Evolutionary conservation across 371 early-diverging fungal species (phyloP).

Genomic region (Blakeslea trispora): DNA sequence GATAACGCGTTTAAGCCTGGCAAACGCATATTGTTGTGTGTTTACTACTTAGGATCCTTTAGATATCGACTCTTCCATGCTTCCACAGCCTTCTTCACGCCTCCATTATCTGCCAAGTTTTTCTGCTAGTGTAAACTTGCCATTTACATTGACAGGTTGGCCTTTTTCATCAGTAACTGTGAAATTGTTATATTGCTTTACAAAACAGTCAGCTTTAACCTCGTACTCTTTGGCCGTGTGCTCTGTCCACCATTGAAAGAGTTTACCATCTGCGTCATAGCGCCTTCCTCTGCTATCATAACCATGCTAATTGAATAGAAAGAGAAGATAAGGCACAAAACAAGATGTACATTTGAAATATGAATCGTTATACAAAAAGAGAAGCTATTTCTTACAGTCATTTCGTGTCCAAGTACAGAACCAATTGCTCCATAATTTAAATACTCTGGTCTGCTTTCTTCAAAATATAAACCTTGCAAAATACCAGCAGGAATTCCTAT

Average conservation of each 20-base stretch:
- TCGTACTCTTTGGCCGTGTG: slow-evolving; percentile 52
- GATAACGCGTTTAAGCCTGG: too few relatives aligned
- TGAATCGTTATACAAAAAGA: too few relatives aligned
- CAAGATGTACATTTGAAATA: too few relatives aligned
- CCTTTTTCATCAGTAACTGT: slow-evolving; percentile 33
- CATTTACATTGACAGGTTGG: slow-evolving; percentile 40
- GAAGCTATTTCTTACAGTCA: slow-evolving; percentile 61
- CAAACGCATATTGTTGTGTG: slow-evolving; percentile 10
- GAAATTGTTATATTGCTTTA: slow-evolving; percentile 61
- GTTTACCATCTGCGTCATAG: slow-evolving; percentile 46
- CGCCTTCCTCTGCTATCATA: slow-evolving; percentile 54
- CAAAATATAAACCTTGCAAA: slow-evolving; percentile 56
- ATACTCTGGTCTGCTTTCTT: slow-evolving; percentile 40
- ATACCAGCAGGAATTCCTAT: slow-evolving; percentile 66
- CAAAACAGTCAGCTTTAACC: slow-evolving; percentile 56
- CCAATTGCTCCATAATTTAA: slow-evolving; percentile 66
- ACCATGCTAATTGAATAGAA: too few relatives aligned
- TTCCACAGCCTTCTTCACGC: slow-evolving; percentile 41
- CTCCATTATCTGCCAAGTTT: slow-evolving; percentile 80
- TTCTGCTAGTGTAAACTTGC: slow-evolving; percentile 64
- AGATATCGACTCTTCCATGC: slow-evolving; percentile 45
- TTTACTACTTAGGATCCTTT: slow-evolving; percentile 31
- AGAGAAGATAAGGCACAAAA: too few relatives aligned
- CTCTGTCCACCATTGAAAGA: slow-evolving; percentile 66
- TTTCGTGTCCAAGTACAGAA: slow-evolving; percentile 62